A percentile compares a stretch with the other conserved stretches of the same genome.
Conservation (phyloP, 1,284 basidiomycete species). For the Pseudozyma thailandica region DNA sequence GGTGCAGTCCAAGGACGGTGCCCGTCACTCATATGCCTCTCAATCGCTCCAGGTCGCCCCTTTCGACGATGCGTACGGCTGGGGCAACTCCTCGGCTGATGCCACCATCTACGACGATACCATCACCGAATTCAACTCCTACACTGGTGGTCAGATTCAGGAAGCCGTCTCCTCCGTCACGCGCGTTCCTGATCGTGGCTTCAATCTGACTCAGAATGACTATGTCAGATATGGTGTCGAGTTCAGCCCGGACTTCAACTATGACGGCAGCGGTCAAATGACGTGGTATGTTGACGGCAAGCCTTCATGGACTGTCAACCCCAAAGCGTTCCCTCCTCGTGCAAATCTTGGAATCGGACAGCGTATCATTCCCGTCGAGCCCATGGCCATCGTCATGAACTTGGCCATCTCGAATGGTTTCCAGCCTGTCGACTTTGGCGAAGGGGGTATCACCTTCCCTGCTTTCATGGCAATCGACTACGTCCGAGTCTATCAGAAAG, state of each 20-base stretch:
- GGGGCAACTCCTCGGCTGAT: constrained; percentile 44
- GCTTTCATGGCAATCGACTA: constrained; percentile 59
- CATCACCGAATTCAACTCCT: constrained; percentile 59
- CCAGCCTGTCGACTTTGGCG: constrained; percentile 57
- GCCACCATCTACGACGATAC: constrained; percentile 55
- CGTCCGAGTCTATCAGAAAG: constrained; percentile 63
- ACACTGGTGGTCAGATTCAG: constrained; percentile 64
- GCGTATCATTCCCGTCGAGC: constrained; percentile 61
- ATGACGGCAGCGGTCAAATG: constrained; percentile 54
- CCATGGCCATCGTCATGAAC: constrained; percentile 64
- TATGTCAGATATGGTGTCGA: constrained; percentile 64
- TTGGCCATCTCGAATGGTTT: constrained; percentile 62
- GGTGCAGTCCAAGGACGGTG: constrained; percentile 70
- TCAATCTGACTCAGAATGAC: constrained; percentile 34
- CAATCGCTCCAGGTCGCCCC: constrained; percentile 67
- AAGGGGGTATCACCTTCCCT: constrained; percentile 50
- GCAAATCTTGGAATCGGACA: constrained; percentile 49
- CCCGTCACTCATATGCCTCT: constrained; percentile 55
- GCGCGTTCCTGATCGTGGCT: constrained; percentile 56
- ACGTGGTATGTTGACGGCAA: constrained; percentile 66
- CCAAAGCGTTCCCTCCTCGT: constrained; percentile 39
- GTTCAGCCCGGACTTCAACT: constrained; percentile 63
- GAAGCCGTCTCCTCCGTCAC: constrained; percentile 66
- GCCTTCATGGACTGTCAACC: constrained; percentile 61
- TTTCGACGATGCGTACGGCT: constrained; percentile 61